These are phyloP conservation scores for Lichtheimia ramosa DNA, from an alignment of 371 early-diverging fungal genomes.

Conservation along the genomic window DNA sequence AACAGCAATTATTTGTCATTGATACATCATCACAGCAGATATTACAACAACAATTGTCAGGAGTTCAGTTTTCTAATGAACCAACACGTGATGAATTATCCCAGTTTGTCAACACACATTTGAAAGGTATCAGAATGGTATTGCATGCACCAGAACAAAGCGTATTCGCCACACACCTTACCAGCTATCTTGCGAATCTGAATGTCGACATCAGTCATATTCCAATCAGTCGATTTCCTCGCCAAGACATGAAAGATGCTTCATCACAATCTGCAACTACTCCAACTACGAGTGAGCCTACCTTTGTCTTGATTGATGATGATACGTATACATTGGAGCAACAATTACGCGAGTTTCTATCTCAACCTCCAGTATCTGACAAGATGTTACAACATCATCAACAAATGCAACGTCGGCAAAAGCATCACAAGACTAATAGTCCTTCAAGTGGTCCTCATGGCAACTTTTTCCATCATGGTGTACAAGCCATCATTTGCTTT, in stretches of 20 bases:
- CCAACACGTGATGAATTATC: not conserved
- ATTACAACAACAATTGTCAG: not conserved
- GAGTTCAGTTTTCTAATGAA: not conserved
- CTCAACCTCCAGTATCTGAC: not conserved
- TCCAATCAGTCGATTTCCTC: not conserved
- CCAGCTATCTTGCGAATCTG: not conserved
- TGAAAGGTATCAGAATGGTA: not conserved
- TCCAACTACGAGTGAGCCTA: not conserved
- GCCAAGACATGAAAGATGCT: not conserved
- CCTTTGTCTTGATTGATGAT: not conserved
- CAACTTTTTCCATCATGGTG: slow-evolving; percentile 20
- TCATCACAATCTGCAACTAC: not conserved
- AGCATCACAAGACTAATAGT: not conserved
- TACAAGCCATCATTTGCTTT: slow-evolving; percentile 60
- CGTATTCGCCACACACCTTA: not conserved
- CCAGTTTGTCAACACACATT: not conserved
- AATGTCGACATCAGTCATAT: slow-evolving; percentile 1
- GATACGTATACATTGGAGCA: not conserved
- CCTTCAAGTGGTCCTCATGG: not conserved
- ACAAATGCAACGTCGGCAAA: not conserved
- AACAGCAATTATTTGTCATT: not conserved
- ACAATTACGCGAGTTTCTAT: not conserved
- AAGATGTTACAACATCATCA: not conserved
- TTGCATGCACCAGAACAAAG: not conserved
- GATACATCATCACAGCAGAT: not conserved